Evolutionary conservation across 2,329 filamentous ascomycete species (phyloP), one percentile per base, ranked within the genome.

Genomic region (Pseudocercospora cruenta): DNA sequence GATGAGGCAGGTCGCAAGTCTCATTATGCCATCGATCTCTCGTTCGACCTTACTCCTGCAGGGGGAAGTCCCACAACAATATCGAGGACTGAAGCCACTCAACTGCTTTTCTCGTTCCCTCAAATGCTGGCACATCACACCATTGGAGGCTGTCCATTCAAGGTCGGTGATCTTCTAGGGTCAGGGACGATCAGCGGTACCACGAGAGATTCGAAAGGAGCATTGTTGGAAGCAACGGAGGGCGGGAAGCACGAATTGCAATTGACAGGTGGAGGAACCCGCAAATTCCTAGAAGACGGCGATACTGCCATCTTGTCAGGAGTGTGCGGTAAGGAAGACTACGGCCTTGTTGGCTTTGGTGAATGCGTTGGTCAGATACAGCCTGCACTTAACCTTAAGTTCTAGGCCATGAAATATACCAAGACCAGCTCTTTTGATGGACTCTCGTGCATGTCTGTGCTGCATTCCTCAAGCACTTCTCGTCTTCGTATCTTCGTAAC

Each of bases 111-210:
- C 84, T 93, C 90, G 0, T 94, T 94, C 79, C 86, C 90, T 4
- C 91, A 94, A 77, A 93, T 94, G 91, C 82, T 94, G 47, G 87
- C 91, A 1, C 91, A 94, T 76, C 91, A 94, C 76, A 88, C 89
- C 1, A 85, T 92, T 55, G 91, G 89, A 1, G 91, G 91, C 5
- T 95, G 91, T 77, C 87, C 88, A 3, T 84, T 95, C 83, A 85
- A 87, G 55, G 85, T 88, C 0, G 91, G 91, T 36, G 91, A 95
- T 75, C 78, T 95, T 60, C 80, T 95, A 5, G 92, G 91, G 1
- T 92, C 90, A 1, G 92, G 92, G 2, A 95, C 92, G 1, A 94
- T 95, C 72, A 90, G 87, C 51, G 91, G 92, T 1, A 82, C 78
- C 4, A 82, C 82, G 53, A 78, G 80, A n/a, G 79, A 80, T 10